phyloP scores from a whole-genome alignment of 139 green algal genomes.

The Coelastrella sp. region DNA sequence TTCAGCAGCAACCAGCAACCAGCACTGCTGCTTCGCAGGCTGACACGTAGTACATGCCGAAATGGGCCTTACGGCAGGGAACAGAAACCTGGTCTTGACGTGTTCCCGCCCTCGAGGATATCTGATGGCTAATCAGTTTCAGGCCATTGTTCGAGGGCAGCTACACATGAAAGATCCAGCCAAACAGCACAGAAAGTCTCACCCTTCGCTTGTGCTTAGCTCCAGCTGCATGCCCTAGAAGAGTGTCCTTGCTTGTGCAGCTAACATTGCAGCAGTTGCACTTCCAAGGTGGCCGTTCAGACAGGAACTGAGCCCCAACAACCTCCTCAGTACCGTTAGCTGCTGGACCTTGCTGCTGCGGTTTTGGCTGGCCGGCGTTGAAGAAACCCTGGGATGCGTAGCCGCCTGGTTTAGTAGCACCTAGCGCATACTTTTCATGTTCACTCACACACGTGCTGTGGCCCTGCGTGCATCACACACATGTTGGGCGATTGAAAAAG shows the following conservation, averaged over 20 bases:
- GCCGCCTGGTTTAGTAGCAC: constrained; percentile 92
- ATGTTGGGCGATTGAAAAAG: neutral
- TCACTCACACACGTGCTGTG: constrained; percentile 93
- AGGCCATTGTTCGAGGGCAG: neutral
- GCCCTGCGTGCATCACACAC: constrained; percentile 44
- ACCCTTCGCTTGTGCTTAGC: constrained; percentile 79
- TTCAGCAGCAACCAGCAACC: no score
- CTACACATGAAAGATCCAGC: neutral
- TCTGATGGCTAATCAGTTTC: neutral
- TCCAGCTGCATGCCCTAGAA: constrained; percentile 85
- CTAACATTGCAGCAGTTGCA: constrained; percentile 91
- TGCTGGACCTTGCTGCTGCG: neutral
- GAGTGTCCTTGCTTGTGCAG: constrained; percentile 90
- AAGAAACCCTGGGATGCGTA: constrained; percentile 78
- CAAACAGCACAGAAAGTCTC: neutral
- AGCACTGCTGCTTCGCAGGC: no score
- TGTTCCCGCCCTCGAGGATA: no score
- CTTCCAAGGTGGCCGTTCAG: constrained; percentile 80
- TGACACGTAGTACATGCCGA: no score
- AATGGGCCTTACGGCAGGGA: no score
- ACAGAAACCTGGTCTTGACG: no score
- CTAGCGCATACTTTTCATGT: constrained; percentile 93
- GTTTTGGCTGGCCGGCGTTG: neutral
- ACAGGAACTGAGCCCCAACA: constrained; percentile 79
- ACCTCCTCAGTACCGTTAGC: constrained; percentile 45